These are phyloP conservation scores for Diaporthe sp. DNA, from an alignment of 2,329 filamentous ascomycete genomes.

Conservation along the genomic window DNA sequence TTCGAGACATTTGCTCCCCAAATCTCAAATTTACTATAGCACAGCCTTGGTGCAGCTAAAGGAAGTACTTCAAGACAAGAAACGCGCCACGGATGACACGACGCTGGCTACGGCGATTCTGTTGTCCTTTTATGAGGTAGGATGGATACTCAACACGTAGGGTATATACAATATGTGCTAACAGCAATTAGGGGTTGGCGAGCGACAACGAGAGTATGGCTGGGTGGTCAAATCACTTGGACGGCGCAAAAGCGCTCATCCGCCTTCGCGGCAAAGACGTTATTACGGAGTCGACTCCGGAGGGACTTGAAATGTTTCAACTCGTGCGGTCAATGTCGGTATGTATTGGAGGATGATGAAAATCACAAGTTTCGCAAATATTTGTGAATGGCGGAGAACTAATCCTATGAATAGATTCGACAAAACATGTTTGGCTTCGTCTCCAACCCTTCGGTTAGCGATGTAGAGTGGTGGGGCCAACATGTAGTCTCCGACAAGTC, in stretches of 20 bases:
- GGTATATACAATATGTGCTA: not conserved
- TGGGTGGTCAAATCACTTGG: slow-evolving; percentile 45
- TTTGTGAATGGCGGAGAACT: not conserved
- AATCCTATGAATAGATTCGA: slow-evolving; percentile 40
- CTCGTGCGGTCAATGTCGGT: slow-evolving; percentile 46
- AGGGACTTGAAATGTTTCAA: slow-evolving; percentile 47
- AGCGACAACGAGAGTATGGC: slow-evolving; percentile 43
- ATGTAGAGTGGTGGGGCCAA: slow-evolving; percentile 46
- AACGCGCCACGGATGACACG: slow-evolving; percentile 43
- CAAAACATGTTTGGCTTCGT: slow-evolving; percentile 46
- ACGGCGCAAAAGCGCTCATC: slow-evolving; percentile 45
- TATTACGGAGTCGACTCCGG: slow-evolving; percentile 37
- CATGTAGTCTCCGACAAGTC: slow-evolving; percentile 44
- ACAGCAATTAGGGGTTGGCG: slow-evolving; percentile 39
- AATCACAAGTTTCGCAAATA: not conserved
- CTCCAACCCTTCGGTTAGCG: slow-evolving; percentile 43
- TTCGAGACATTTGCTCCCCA: slow-evolving; percentile 42
- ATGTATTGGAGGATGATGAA: slow-evolving; percentile 3
- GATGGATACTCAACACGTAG: not conserved
- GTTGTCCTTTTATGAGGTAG: slow-evolving; percentile 46
- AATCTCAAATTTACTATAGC: slow-evolving; percentile 46
- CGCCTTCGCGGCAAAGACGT: slow-evolving; percentile 43
- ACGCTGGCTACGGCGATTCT: slow-evolving; percentile 45
- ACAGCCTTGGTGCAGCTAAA: slow-evolving; percentile 45
- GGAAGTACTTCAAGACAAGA: slow-evolving; percentile 43